Evolutionary conservation across 1,284 basidiomycete species (phyloP), one percentile per base, ranked within the genome.

Genomic region (Sanghuangporus sanghuang): DNA sequence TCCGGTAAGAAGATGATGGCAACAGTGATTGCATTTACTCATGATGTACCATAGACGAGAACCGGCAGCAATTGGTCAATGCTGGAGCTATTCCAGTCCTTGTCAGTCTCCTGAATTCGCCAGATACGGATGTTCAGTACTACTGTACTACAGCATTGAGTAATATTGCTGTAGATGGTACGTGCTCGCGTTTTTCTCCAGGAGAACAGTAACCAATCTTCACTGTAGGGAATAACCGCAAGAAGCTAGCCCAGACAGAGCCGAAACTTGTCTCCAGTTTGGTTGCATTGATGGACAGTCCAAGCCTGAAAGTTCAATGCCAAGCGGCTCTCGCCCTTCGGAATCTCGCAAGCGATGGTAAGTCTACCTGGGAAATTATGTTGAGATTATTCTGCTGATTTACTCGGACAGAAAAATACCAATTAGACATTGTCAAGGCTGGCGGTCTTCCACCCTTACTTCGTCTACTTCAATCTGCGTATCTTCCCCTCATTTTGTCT

Each of bases 101-200:
- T 32, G 97, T 99, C 68, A 91, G 90, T 71, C 81, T 99, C 44
- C 82, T 99, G 63, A 96, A 96, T 73, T 96, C 94, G n/a, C 87
- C 93, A 50, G 96, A 99, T 74, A 99, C 96, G 21, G 96, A 99
- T 74, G 97, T 99, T 1, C 97, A 99, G 76, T 99, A 99, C 74
- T 99, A 99, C 75, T 99, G 97, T 78, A 99, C 97, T 6, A 99
- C 97, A 27, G 97, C 97, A 0, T 79, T 99, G 67, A 96, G 93
- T 74, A 99, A 99, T 76, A 99, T 99, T 70, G 97, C 97, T 46
- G 95, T 98, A 6, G 95, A 98, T 78, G 91, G 93, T 89, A 68
- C 54, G 83, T 21, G 42, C 6, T 42, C 5, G n/a, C 4, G 2
- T 42, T 12, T 6, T 46, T 18, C 44, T n/a, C 44, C 44, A 4